Evolutionary conservation across 805 yeast genomes (phyloP), one percentile per base, ranked within the genome.

Genomic region (Wickerhamiella spandovensis): DNA sequence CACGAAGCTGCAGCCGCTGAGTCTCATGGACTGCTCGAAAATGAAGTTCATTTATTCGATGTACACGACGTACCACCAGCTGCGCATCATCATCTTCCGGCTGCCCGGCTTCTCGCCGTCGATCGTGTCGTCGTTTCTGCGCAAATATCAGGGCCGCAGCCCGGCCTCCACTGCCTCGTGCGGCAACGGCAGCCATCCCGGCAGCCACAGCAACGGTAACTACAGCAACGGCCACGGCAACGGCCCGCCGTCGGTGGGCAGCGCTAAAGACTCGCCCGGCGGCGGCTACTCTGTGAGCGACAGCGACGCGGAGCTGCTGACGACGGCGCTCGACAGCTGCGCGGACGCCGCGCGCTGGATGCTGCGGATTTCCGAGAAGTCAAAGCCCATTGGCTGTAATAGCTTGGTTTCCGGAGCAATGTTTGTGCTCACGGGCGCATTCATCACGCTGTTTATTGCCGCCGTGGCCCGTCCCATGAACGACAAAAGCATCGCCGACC

Each of bases 91-190:
- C 13, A 44, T 58, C 8, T 56, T 54, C 49, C 58, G 61, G 5
- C 48, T 57, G 25, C 56, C 61, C 1, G 59, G 58, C 9, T 51
- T 56, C 45, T 46, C 57, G 12, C 60, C 61, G 7, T 49, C 57
- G 17, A 46, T 48, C 10, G 48, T 58, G n/a, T 17, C 32, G 20
- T 51, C 43, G 10, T 51, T 38, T 28, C 20, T 44, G 20, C 43
- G 43, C 43, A 18, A 20, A 20, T 12, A 39, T 24, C 15, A 18
- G 7, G 2, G 13, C 24, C n/a, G 18, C 15, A 10, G 20, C 20
- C 43, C 43, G 15, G 5, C 42, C 22, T 38, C 23, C 6, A 5
- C 37, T 7, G 12, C 37, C n/a, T 8, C 37, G n/a, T 7, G 39
- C 38, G 15, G 38, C 38, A n/a, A 32, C 17, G 38, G 38, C 38